A percentile compares a stretch with the other conserved stretches of the same genome.
phyloP scores from a whole-genome alignment of 2,329 filamentous ascomycete species.

The Lecanicillium sp. region DNA sequence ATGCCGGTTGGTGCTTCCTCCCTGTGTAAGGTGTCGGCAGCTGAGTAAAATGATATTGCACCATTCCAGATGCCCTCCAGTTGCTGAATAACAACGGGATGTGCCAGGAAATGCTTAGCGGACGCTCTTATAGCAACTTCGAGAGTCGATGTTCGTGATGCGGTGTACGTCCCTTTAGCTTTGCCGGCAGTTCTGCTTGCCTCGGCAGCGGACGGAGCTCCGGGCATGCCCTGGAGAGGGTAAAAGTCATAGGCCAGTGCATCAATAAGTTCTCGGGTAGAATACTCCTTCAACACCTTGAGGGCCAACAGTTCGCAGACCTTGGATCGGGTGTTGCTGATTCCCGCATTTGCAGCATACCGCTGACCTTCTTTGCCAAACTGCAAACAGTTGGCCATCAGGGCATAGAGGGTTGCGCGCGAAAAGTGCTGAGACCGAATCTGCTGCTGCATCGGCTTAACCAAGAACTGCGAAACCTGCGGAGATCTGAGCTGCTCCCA shows the following conservation, averaged over 20 bases:
- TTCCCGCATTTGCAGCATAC: slow-evolving; percentile 76
- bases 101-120: slow-evolving; percentile 84
- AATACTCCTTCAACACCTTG: slow-evolving; percentile 82
- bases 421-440: slow-evolving; percentile 78
- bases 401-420: slow-evolving; percentile 75
- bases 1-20: slow-evolving; percentile 24
- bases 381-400: slow-evolving; percentile 90
- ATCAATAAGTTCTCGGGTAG: slow-evolving; percentile 83
- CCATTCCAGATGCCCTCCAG: slow-evolving; percentile 97
- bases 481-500: slow-evolving; percentile 97
- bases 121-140: slow-evolving; percentile 90
- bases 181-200: slow-evolving; percentile 25
- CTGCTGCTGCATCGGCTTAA: slow-evolving; percentile 91
- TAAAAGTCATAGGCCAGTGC: slow-evolving; percentile 93
- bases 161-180: slow-evolving; percentile 41
- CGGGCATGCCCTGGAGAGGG: slow-evolving; percentile 72
- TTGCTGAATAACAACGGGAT: slow-evolving; percentile 86
- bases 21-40: slow-evolving; percentile 76
- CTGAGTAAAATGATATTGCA: slow-evolving; percentile 87
- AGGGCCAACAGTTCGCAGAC: slow-evolving; percentile 88
- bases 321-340: slow-evolving; percentile 74
- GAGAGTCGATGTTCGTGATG: slow-evolving; percentile 77
- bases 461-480: slow-evolving; percentile 88
- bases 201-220: slow-evolving; percentile 27
- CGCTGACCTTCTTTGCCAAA: slow-evolving; percentile 81